phyloP scores from a whole-genome alignment of 2,329 filamentous ascomycete species.

The Aspergillus latus region DNA sequence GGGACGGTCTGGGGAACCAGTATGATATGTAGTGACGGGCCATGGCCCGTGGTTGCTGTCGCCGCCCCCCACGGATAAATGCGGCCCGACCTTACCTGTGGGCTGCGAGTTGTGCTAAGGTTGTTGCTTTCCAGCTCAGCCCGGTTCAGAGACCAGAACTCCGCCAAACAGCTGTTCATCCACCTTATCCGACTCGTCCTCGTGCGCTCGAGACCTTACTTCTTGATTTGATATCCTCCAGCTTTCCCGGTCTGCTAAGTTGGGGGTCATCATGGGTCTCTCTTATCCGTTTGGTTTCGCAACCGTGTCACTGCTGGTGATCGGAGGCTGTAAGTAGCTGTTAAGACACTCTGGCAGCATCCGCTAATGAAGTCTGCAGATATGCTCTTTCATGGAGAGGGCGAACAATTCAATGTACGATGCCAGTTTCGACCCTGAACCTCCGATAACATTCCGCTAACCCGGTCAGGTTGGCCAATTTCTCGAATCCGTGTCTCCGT shows the following conservation, averaged over 20 bases:
- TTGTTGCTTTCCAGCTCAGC: constrained; percentile 16
- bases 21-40: constrained; percentile 1
- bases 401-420: constrained; percentile 90
- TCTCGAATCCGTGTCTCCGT: constrained; percentile 89
- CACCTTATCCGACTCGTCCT: constrained; percentile 17
- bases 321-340: constrained; percentile 70
- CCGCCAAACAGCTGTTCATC: constrained; percentile 9
- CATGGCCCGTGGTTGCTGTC: constrained; percentile 5
- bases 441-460: constrained; percentile 20
- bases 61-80: constrained; percentile 28
- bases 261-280: constrained; percentile 63
- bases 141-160: constrained; percentile 17
- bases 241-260: constrained; percentile 19
- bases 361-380: constrained; percentile 56
- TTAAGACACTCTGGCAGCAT: constrained; percentile 3
- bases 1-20: constrained; percentile 10
- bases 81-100: constrained; percentile 27
- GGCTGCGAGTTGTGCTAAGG: neutral
- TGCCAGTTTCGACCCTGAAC: constrained; percentile 6
- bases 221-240: constrained; percentile 22
- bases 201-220: constrained; percentile 21
- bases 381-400: constrained; percentile 96
- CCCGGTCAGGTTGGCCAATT: constrained; percentile 76
- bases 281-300: constrained; percentile 69
- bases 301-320: constrained; percentile 66